Conservation (phyloP, 2,329 filamentous ascomycete genomes). For the Eutypella sp. region DNA sequence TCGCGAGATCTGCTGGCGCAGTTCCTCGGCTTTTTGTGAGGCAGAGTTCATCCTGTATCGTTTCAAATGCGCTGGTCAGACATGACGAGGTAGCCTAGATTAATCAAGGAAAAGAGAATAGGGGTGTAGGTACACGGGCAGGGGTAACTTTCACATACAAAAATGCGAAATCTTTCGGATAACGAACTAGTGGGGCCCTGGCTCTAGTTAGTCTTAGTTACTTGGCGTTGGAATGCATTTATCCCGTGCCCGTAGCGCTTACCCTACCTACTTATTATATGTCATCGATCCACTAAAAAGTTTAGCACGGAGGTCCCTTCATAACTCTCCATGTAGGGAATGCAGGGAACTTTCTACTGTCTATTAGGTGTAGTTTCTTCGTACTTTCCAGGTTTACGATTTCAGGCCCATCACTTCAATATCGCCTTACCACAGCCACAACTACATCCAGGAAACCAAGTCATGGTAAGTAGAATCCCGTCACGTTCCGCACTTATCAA, state of each 20-base stretch:
- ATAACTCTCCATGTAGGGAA: background rate
- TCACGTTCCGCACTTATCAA: too few species aligned
- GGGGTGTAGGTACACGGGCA: background rate
- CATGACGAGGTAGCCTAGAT: too few species aligned
- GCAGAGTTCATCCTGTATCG: constrained; percentile 1
- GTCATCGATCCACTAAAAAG: background rate
- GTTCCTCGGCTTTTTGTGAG: constrained; percentile 25
- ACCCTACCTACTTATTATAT: background rate
- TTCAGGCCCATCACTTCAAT: too few species aligned
- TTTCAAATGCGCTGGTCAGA: too few species aligned
- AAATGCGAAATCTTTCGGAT: background rate
- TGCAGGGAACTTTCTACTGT: too few species aligned
- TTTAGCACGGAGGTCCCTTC: background rate
- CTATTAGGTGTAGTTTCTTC: too few species aligned
- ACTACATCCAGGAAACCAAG: background rate
- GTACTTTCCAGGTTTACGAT: too few species aligned
- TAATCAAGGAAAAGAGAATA: background rate
- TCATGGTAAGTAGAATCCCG: too few species aligned
- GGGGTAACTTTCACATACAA: background rate
- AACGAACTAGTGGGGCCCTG: background rate
- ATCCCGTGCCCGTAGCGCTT: background rate
- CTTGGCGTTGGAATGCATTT: background rate
- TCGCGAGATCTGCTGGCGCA: constrained; percentile 43
- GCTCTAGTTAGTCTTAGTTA: too few species aligned
- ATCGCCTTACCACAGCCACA: background rate